These are phyloP conservation scores for Chaetoceros tenuissimus DNA, from an alignment of 108 stramenopile genomes.

Conservation along the genomic window DNA sequence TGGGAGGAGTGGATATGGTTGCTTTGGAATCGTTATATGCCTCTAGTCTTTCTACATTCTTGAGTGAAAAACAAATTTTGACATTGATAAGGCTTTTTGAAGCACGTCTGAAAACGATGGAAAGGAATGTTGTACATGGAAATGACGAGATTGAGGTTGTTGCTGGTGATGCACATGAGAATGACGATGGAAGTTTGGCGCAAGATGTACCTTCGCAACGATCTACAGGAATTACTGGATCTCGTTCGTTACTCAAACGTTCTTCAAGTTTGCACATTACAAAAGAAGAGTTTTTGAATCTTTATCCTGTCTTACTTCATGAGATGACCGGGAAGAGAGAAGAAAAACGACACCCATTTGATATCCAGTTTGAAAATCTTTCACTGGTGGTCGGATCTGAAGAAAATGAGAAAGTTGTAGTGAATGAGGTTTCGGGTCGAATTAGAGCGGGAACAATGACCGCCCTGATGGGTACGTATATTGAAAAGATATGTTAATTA, in stretches of 20 bases:
- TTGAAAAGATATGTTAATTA: conserved; percentile 8
- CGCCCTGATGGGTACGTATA: conserved; percentile 26
- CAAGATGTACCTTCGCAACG: neutral
- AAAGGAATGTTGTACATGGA: neutral
- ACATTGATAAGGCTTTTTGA: conserved; percentile 4
- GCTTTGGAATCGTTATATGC: conserved; percentile 9
- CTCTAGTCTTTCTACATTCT: conserved; percentile 23
- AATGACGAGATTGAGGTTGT: neutral
- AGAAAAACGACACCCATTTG: conserved; percentile 10
- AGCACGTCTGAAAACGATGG: neutral
- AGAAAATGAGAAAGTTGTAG: conserved; percentile 21
- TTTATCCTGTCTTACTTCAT: conserved; percentile 26
- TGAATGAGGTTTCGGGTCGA: conserved; percentile 36
- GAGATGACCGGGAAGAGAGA: conserved; percentile 12
- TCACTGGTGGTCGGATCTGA: conserved; percentile 23
- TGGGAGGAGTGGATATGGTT: conserved; percentile 1
- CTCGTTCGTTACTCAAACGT: neutral
- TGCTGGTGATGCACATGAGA: neutral
- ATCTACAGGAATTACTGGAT: neutral
- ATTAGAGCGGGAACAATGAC: conserved; percentile 38
- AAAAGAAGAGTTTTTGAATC: conserved; percentile 22
- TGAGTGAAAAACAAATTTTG: conserved; percentile 32
- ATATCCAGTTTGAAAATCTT: conserved; percentile 34
- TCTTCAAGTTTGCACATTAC: no score
- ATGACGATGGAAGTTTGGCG: neutral